Conservation (phyloP, 2,329 filamentous ascomycete species). For the Berkeleyomyces rouxiae region DNA sequence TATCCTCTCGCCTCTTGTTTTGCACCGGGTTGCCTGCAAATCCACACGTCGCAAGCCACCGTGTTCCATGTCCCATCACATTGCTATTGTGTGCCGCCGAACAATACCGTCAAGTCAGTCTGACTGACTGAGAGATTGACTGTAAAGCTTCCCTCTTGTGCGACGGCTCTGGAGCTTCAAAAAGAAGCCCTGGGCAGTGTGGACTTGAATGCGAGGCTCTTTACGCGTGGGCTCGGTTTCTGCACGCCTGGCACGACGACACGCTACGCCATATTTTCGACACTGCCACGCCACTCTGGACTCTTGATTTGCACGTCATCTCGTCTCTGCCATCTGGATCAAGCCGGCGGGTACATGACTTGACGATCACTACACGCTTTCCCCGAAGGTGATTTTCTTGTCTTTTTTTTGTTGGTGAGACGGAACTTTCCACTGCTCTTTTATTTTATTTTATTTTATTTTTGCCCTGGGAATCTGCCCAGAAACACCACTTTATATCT, state of each 20-base stretch:
- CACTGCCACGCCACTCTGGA: neutral
- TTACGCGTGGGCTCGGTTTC: neutral
- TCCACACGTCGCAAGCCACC: conserved; percentile 13
- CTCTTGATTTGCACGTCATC: neutral
- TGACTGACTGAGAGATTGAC: neutral
- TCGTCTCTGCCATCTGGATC: neutral
- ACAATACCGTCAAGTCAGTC: conserved; percentile 2
- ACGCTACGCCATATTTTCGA: neutral
- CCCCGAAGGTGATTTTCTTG: neutral
- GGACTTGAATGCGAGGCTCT: neutral
- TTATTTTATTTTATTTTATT: neutral
- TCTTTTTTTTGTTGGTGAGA: neutral
- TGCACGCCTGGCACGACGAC: neutral
- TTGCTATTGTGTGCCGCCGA: neutral
- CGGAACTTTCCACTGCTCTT: neutral
- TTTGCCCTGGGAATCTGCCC: no score
- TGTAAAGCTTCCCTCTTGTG: neutral
- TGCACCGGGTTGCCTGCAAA: conserved; percentile 16
- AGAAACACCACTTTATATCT: no score
- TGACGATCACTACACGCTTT: neutral
- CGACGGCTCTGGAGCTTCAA: conserved; percentile 1
- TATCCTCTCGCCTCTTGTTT: neutral
- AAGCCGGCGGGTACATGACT: neutral
- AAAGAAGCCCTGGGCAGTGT: neutral
- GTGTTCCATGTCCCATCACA: neutral